A percentile compares a stretch with the other conserved stretches of the same genome.
phyloP scores from a whole-genome alignment of 805 yeast species.

The Ogataea allantospora region DNA sequence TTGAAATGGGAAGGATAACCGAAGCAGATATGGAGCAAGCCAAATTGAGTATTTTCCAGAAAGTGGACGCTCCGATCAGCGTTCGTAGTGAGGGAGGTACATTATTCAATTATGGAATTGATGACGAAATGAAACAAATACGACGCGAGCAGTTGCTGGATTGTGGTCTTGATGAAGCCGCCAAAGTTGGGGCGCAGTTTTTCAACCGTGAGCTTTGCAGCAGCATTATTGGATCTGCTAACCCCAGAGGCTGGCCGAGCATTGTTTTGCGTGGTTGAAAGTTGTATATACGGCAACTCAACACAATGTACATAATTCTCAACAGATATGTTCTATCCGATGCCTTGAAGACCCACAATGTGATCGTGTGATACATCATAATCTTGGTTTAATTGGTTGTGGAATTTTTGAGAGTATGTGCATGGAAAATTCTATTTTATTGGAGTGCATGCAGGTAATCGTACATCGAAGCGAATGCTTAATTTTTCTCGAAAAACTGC shows the following conservation, averaged over 20 bases:
- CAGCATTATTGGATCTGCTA: conserved; percentile 13
- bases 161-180: conserved; percentile 60
- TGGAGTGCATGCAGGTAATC: too few species aligned
- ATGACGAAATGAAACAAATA: conserved; percentile 74
- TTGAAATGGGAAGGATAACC: conserved; percentile 29
- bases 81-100: conserved; percentile 74
- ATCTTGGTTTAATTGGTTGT: too few species aligned
- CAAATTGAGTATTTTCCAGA: conserved; percentile 85
- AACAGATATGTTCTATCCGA: not conserved
- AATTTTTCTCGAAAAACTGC: too few species aligned
- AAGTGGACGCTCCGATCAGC: conserved; percentile 85
- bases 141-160: conserved; percentile 75
- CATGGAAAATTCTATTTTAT: too few species aligned
- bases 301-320: conserved; percentile 2
- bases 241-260: conserved; percentile 1
- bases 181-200: conserved; percentile 2
- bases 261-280: not conserved
- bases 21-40: conserved; percentile 80
- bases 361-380: too few species aligned
- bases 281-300: not conserved
- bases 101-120: conserved; percentile 64
- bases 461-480: too few species aligned
- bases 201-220: not conserved
- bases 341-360: not conserved
- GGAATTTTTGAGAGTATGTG: too few species aligned